Percentiles rank a stretch among this genome's conserved stretches.
These are phyloP conservation scores for Zizania palustris DNA, from an alignment of 202 grass and related monocot species.

Conservation along the genomic window DNA sequence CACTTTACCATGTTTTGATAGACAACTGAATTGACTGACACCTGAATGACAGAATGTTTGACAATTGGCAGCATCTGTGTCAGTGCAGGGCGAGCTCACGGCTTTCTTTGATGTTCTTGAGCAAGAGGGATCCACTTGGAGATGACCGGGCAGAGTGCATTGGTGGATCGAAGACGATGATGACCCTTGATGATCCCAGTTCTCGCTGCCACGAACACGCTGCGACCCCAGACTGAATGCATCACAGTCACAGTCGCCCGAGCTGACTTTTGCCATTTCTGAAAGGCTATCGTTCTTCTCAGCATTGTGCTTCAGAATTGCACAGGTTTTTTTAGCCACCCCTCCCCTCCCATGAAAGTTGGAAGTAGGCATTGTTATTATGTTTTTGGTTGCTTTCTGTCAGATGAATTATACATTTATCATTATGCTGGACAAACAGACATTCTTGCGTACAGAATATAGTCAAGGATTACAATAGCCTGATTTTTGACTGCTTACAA, in stretches of 20 bases:
- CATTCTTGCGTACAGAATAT: no score
- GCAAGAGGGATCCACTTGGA: slow-evolving; percentile 73
- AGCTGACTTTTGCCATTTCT: slow-evolving; percentile 68
- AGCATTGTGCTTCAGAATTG: no score
- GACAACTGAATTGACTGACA: background rate
- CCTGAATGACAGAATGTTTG: no score
- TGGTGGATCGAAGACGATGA: slow-evolving; percentile 61
- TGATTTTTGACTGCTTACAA: no score
- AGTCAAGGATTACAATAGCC: no score
- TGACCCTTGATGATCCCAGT: slow-evolving; percentile 65
- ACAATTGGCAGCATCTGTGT: background rate
- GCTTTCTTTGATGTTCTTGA: slow-evolving; percentile 82
- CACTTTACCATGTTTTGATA: background rate
- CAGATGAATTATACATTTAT: no score
- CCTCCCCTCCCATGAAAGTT: no score
- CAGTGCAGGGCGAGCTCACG: slow-evolving; percentile 61
- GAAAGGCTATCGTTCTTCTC: slow-evolving; percentile 37
- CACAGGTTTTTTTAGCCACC: no score
- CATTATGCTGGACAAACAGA: no score
- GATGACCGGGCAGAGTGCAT: slow-evolving; percentile 89
- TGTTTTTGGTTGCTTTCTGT: no score
- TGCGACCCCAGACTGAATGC: slow-evolving; percentile 82
- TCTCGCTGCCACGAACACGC: no score
- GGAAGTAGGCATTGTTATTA: no score
- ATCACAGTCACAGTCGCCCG: slow-evolving; percentile 66